Conservation (phyloP, 2,329 filamentous ascomycete species). For the Cordyceps cateniannulata region DNA sequence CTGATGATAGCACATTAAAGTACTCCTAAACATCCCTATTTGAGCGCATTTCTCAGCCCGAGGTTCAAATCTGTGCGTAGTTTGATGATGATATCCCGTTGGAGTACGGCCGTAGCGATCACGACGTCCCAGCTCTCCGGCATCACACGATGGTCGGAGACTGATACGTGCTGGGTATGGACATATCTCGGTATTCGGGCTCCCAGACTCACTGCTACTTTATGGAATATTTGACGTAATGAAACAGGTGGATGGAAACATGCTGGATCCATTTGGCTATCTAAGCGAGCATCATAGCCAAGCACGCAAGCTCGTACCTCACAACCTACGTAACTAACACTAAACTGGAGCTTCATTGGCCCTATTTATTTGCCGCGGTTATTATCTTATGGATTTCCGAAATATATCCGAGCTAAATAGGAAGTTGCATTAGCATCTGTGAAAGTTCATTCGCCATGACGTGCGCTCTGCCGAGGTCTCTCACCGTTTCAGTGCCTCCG, state of each 20-base stretch:
- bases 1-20: too few relatives aligned
- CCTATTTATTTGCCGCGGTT: background rate
- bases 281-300: background rate
- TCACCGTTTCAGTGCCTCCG: background rate
- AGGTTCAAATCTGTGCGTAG: too few relatives aligned
- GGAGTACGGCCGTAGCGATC: too few relatives aligned
- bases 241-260: background rate
- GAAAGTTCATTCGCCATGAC: background rate
- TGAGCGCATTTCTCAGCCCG: too few relatives aligned
- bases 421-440: background rate
- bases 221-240: too few relatives aligned
- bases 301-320: background rate
- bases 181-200: background rate
- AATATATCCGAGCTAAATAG: background rate
- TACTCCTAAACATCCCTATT: too few relatives aligned
- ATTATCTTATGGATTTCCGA: background rate
- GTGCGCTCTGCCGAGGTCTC: background rate
- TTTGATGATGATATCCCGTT: too few relatives aligned
- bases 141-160: background rate
- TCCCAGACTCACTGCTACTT: background rate
- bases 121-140: too few relatives aligned
- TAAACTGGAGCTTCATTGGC: background rate
- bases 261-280: background rate
- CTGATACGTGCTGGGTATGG: background rate
- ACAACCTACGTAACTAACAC: background rate